These are phyloP conservation scores for Fusarium sp. DNA, from an alignment of 2,329 filamentous ascomycete species.

Conservation along the genomic window DNA sequence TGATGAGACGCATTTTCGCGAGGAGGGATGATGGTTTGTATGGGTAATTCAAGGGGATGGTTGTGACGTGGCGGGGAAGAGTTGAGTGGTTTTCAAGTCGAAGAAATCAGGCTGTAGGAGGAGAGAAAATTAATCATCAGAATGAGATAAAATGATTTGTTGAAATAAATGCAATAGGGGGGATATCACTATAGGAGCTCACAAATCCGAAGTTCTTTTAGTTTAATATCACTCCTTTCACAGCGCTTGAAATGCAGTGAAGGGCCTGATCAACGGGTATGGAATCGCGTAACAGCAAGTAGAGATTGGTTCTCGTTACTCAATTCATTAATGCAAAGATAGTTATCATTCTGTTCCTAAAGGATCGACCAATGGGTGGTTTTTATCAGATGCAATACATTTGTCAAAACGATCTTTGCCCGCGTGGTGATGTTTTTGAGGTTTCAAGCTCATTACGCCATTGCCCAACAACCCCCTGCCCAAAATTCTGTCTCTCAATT, in stretches of 20 bases:
- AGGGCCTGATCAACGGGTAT: neutral
- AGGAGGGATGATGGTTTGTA: neutral
- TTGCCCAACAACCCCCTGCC: neutral
- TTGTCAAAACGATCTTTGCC: neutral
- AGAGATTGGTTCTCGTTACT: neutral
- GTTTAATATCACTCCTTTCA: neutral
- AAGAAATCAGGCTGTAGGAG: neutral
- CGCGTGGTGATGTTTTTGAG: neutral
- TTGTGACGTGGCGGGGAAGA: neutral
- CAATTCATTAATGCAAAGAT: neutral
- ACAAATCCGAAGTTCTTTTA: neutral
- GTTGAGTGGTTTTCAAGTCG: neutral
- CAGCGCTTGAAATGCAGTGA: neutral
- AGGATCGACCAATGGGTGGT: neutral
- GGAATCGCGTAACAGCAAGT: neutral
- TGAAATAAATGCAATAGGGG: neutral
- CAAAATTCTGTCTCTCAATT: neutral
- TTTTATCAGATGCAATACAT: neutral
- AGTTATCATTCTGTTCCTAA: no score
- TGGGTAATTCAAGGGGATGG: neutral
- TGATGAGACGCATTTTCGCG: neutral
- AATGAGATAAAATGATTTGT: neutral
- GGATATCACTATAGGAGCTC: neutral
- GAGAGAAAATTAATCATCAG: neutral
- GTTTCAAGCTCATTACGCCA: neutral